Base-by-base conservation (phyloP, 345 rosid genomes). In the Syzygium aqueum region DNA sequence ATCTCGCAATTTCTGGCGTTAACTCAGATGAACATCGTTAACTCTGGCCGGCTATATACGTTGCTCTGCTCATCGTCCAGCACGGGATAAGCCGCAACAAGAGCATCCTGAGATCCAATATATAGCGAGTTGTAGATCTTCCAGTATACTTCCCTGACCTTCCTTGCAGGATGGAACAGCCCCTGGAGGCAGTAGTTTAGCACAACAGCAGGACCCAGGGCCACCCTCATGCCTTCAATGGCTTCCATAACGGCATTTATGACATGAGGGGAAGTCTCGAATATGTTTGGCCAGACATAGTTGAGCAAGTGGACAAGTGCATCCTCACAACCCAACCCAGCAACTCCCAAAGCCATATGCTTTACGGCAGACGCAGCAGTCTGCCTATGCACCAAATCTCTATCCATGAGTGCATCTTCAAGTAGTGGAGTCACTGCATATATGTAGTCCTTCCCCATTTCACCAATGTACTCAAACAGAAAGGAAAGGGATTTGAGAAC, bases 171-270 rank as follows among this genome's bases (percentile, higher is more conserved):
- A 90, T 98, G 99, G 91, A 98, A 98, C 88, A 98, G 92, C 67
- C 99, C 99, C 92, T 98, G 99, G 53, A 98, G 94, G 89, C 99
- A 98, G 87, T 98, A 98, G 90, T 98, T 97, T 43, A 98, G 94
- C 56, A 96, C 94, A 28, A 94, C 85, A 7, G 99, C 98, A 84
- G 99, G 92, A 65, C 99, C 99, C 87, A 98, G 84, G 28, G 99
- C 99, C 30, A 98, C 98, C 90, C 98, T 90, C 99, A 96, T 96
- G 59, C 98, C 99, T 92, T 98, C 99, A 53, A 96, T 93, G 40
- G 99, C 99, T 91, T 98, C 99, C 97, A 92, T 96, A n/a, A 96
- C 99, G 3, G 98, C 98, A 86, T 98, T 98, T 28, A 98, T 96
- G 9, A 98, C 99, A 85, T 98, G 99, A 50, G 99, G 99, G 25